These are phyloP conservation scores for Macaranga tanarius DNA, from an alignment of 441 rosid genomes.

Conservation along the genomic window DNA sequence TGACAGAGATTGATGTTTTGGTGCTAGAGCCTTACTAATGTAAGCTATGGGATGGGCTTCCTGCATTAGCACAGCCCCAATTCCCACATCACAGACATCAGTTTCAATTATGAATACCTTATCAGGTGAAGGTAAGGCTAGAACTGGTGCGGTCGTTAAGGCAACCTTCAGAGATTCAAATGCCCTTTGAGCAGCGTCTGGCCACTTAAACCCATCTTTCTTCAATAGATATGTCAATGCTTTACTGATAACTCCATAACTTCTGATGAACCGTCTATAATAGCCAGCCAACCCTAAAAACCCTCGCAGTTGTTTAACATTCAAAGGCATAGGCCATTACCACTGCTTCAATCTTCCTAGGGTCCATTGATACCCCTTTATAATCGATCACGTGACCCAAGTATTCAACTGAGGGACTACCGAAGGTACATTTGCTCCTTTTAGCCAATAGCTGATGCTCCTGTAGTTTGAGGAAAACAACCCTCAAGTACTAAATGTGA, in stretches of 20 bases:
- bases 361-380: background rate
- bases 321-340: background rate
- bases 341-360: background rate
- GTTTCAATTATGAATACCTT: background rate
- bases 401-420: background rate
- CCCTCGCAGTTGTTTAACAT: background rate
- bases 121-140: background rate
- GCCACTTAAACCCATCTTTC: too few relatives aligned
- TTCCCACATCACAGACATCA: too few relatives aligned
- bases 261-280: too few relatives aligned
- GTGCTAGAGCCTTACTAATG: background rate
- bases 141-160: background rate
- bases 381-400: background rate
- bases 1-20: background rate
- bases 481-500: background rate
- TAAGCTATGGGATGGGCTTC: too few relatives aligned
- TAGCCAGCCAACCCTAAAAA: background rate
- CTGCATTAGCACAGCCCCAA: too few relatives aligned
- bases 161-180: too few relatives aligned
- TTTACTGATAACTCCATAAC: too few relatives aligned
- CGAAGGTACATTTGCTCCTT: background rate
- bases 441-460: background rate
- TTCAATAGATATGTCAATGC: too few relatives aligned
- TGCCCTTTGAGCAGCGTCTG: background rate
- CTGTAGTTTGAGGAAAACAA: background rate